These are phyloP conservation scores for Trypanosoma platydactyli DNA, from an alignment of 208 protist genomes.

Conservation along the genomic window DNA sequence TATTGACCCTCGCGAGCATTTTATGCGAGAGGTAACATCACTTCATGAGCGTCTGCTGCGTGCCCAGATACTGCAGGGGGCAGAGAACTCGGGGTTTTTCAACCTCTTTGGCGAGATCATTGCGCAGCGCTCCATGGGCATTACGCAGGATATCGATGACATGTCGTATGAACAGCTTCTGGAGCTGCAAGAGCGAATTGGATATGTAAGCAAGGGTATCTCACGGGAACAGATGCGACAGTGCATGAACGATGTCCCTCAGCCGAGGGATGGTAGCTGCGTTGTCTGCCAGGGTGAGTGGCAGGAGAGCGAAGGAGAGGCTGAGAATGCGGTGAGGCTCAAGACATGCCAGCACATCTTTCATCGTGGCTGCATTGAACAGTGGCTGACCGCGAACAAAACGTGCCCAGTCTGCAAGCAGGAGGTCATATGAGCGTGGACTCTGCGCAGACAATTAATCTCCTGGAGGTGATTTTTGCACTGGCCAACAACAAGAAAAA, in stretches of 20 bases:
- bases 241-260: slow-evolving; percentile 27
- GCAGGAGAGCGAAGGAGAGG: slow-evolving; percentile 10
- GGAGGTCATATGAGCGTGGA: slow-evolving; percentile 42
- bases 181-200: slow-evolving; percentile 79
- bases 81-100: not conserved
- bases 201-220: slow-evolving; percentile 79
- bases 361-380: slow-evolving; percentile 66
- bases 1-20: not conserved
- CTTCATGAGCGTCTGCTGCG: not conserved
- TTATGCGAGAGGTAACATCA: not conserved
- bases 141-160: slow-evolving; percentile 68
- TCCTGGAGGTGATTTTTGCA: not conserved
- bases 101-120: slow-evolving; percentile 37
- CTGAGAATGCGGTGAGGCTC: slow-evolving; percentile 25
- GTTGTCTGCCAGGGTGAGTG: slow-evolving; percentile 69
- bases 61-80: not conserved
- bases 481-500: slow-evolving; percentile 1
- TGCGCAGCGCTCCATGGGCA: slow-evolving; percentile 59
- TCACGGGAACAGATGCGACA: slow-evolving; percentile 33
- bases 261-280: slow-evolving; percentile 45
- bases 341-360: slow-evolving; percentile 67
- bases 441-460: not conserved
- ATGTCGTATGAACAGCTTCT: slow-evolving; percentile 90
- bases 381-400: slow-evolving; percentile 68
- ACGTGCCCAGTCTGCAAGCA: slow-evolving; percentile 70